These are phyloP conservation scores for Pseudognaphalium luteoalbum DNA, from an alignment of 129 eudicot genomes.

Conservation along the genomic window DNA sequence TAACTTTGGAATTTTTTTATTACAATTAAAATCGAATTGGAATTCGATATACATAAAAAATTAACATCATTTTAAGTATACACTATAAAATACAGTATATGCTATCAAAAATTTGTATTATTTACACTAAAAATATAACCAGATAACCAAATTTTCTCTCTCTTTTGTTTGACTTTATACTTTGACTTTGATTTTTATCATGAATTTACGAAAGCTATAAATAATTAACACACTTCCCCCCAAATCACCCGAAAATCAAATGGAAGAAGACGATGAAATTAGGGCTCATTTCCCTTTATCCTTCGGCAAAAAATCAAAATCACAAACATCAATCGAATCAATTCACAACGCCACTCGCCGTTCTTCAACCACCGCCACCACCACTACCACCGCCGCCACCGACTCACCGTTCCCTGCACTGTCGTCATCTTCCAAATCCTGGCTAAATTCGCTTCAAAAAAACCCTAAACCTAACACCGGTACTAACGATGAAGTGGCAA, in stretches of 20 bases:
- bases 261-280: slow-evolving; percentile 72
- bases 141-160: no score
- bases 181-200: no score
- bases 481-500: slow-evolving; percentile 30
- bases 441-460: slow-evolving; percentile 59
- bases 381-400: slow-evolving; percentile 9
- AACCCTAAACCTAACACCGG: slow-evolving; percentile 34
- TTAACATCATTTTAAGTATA: no score
- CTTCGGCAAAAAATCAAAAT: slow-evolving; percentile 80
- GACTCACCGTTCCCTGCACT: slow-evolving; percentile 44
- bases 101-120: no score
- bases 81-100: no score
- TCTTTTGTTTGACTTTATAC: no score
- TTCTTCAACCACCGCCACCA: slow-evolving; percentile 34
- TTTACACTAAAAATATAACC: no score
- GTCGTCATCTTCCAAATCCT: slow-evolving; percentile 62
- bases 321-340: slow-evolving; percentile 65
- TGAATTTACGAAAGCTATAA: no score
- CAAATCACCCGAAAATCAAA: slow-evolving; percentile 26
- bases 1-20: no score
- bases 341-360: slow-evolving; percentile 94
- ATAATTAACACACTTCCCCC: background rate
- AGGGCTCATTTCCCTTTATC: slow-evolving; percentile 71
- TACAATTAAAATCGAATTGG: no score
- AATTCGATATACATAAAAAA: no score